These are phyloP conservation scores for Cladosporium sp. DNA, from an alignment of 2,329 filamentous ascomycete genomes.

Conservation along the genomic window DNA sequence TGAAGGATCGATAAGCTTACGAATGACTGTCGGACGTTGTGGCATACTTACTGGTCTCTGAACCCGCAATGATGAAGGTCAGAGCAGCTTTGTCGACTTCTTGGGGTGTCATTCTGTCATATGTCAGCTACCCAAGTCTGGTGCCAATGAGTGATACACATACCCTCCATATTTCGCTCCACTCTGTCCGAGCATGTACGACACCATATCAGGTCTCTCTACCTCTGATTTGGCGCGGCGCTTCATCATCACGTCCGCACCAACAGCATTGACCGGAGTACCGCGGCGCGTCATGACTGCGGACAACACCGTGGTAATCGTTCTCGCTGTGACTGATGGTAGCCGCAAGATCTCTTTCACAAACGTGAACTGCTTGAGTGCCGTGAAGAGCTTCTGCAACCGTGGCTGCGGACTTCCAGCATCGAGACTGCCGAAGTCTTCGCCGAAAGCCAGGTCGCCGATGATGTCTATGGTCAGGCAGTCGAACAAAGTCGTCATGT, in stretches of 20 bases:
- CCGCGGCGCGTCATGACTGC: neutral
- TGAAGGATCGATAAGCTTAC: conserved; percentile 21
- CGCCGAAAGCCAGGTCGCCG: conserved; percentile 37
- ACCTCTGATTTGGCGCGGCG: neutral
- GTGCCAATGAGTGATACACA: neutral
- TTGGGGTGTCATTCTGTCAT: neutral
- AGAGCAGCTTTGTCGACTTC: neutral
- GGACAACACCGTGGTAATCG: neutral
- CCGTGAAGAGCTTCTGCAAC: conserved; percentile 31
- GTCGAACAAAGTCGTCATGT: conserved; percentile 34
- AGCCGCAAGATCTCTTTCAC: conserved; percentile 1
- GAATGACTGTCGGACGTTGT: neutral
- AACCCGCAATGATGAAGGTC: neutral
- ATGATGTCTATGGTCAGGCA: conserved; percentile 31
- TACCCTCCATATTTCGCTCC: neutral
- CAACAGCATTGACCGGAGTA: neutral
- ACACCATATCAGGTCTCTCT: neutral
- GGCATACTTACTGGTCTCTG: conserved; percentile 1
- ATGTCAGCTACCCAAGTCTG: neutral
- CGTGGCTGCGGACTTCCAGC: conserved; percentile 39
- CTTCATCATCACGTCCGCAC: neutral
- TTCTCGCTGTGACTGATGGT: neutral
- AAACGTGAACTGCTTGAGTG: conserved; percentile 27
- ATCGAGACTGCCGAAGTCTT: conserved; percentile 36
- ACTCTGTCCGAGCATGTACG: neutral